These are phyloP conservation scores for Phylloporus rhodoxanthus DNA, from an alignment of 768 basidiomycete genomes.

Conservation along the genomic window DNA sequence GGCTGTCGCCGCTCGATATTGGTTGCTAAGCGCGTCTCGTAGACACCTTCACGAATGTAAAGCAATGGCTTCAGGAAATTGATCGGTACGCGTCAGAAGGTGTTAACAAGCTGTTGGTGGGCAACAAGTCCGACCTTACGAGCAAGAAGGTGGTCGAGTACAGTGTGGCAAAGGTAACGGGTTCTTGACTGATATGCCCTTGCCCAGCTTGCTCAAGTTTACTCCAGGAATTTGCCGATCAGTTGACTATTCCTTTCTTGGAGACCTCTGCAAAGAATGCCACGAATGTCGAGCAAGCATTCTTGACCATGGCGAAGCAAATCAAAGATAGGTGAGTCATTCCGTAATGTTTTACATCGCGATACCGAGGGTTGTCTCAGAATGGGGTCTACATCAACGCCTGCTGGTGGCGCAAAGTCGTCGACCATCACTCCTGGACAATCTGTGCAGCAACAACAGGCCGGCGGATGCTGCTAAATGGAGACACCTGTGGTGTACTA, in stretches of 20 bases:
- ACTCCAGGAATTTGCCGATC: conserved; percentile 86
- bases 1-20: neutral
- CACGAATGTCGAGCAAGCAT: conserved; percentile 97
- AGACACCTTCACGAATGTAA: conserved; percentile 95
- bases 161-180: conserved; percentile 70
- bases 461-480: conserved; percentile 74
- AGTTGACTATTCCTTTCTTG: conserved; percentile 88
- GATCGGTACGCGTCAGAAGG: conserved; percentile 96
- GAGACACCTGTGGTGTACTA: conserved; percentile 12
- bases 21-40: conserved; percentile 6
- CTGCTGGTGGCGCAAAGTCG: conserved; percentile 72
- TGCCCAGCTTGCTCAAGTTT: conserved; percentile 4
- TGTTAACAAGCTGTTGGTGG: conserved; percentile 96
- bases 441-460: conserved; percentile 69
- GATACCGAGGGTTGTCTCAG: conserved; percentile 33
- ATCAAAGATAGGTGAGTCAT: conserved; percentile 77
- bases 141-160: conserved; percentile 95
- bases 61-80: conserved; percentile 92
- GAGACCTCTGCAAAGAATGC: conserved; percentile 99
- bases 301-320: conserved; percentile 97
- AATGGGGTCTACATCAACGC: conserved; percentile 78
- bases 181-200: neutral
- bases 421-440: conserved; percentile 81
- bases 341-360: neutral
- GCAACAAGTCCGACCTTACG: conserved; percentile 98